A percentile compares a stretch with the other conserved stretches of the same genome.
Evolutionary conservation across 768 basidiomycete genomes (phyloP).

Genomic region (Lactifluus pinguis): DNA sequence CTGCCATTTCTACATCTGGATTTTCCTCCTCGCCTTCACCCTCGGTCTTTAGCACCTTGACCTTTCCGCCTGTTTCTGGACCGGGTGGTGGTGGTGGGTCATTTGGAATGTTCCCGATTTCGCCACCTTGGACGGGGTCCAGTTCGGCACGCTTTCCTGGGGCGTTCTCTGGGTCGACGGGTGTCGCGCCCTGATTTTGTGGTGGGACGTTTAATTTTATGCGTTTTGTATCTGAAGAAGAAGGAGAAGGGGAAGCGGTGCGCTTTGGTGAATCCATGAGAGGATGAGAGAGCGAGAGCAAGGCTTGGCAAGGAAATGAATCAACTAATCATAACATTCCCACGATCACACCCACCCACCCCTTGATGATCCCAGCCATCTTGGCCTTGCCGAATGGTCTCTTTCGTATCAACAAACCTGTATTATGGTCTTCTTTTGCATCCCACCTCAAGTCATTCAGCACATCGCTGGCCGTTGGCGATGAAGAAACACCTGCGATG

Average conservation of each 20-base stretch:
- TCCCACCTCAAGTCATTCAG: conserved; percentile 19
- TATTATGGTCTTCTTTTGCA: background rate
- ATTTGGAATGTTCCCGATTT: conserved; percentile 63
- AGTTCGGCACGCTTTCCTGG: conserved; percentile 83
- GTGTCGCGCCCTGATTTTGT: conserved; percentile 52
- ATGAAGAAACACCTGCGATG: conserved; percentile 29
- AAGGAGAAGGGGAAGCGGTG: conserved; percentile 29
- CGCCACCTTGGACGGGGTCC: conserved; percentile 71
- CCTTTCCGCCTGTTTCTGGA: conserved; percentile 26
- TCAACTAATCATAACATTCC: background rate
- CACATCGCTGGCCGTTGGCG: conserved; percentile 15
- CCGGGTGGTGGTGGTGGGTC: conserved; percentile 26
- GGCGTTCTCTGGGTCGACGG: conserved; percentile 72
- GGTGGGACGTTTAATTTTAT: conserved; percentile 29
- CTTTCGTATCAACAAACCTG: conserved; percentile 1
- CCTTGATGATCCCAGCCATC: conserved; percentile 1
- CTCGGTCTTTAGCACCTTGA: conserved; percentile 34
- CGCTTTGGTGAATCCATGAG: conserved; percentile 29
- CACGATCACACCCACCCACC: background rate
- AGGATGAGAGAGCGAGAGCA: background rate
- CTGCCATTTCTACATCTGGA: conserved; percentile 75
- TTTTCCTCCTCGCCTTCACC: conserved; percentile 59
- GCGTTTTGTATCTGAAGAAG: conserved; percentile 28
- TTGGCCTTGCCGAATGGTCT: conserved; percentile 6
- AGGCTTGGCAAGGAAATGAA: too few relatives aligned